Conservation (phyloP, 257 asterid genomes). For the Scutellaria minor region DNA sequence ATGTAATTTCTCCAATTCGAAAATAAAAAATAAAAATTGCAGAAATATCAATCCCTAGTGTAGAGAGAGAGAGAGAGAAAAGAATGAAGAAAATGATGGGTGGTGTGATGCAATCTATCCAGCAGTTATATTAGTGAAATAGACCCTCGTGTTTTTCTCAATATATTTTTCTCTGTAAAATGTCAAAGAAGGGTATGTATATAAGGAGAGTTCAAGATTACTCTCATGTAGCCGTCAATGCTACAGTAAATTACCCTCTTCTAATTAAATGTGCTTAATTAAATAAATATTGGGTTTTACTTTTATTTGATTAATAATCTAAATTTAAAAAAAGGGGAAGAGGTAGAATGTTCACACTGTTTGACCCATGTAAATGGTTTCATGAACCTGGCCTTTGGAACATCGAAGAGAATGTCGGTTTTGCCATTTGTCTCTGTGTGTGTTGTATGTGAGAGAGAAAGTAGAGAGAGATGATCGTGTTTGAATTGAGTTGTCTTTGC, state of each 20-base stretch:
- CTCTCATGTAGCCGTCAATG: constrained; percentile 46
- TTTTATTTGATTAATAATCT: not conserved
- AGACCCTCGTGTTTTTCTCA: constrained; percentile 21
- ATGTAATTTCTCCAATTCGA: not conserved
- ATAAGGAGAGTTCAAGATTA: constrained; percentile 29
- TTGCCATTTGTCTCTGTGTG: constrained; percentile 5
- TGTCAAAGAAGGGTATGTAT: constrained; percentile 7
- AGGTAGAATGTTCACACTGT: constrained; percentile 41
- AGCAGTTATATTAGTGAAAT: constrained; percentile 28
- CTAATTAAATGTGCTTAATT: constrained; percentile 1
- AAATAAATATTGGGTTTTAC: too few relatives aligned
- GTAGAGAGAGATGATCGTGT: constrained; percentile 24
- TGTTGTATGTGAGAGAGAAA: not conserved
- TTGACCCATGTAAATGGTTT: constrained; percentile 10
- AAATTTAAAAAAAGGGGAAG: too few relatives aligned
- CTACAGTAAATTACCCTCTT: constrained; percentile 39
- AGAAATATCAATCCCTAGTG: too few relatives aligned
- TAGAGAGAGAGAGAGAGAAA: constrained; percentile 20
- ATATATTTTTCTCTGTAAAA: not conserved
- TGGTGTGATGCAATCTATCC: constrained; percentile 31
- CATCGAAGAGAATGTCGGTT: constrained; percentile 51
- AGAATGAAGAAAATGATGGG: constrained; percentile 37
- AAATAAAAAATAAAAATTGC: too few relatives aligned
- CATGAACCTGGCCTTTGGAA: constrained; percentile 39
- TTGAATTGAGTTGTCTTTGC: constrained; percentile 39